phyloP scores from a whole-genome alignment of 768 basidiomycete genomes.

The Collybiopsis luxurians region DNA sequence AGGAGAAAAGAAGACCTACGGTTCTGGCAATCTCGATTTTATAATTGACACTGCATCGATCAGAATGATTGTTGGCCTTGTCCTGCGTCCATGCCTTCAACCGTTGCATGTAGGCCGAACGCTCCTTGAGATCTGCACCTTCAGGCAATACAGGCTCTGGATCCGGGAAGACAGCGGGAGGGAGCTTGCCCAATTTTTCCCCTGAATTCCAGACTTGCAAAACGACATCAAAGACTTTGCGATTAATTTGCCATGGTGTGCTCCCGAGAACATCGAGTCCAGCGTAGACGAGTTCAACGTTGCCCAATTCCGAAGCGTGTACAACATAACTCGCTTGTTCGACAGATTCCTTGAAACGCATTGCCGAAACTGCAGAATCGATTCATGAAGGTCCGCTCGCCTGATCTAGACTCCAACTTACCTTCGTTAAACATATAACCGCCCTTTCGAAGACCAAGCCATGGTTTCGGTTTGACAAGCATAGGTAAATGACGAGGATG shows the following conservation, averaged over 20 bases:
- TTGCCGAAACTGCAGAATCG: constrained; percentile 51
- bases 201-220: constrained; percentile 87
- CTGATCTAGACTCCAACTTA: constrained; percentile 29
- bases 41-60: constrained; percentile 92
- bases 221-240: constrained; percentile 70
- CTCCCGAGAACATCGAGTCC: constrained; percentile 87
- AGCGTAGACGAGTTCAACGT: constrained; percentile 82
- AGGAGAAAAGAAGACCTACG: constrained; percentile 41
- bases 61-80: constrained; percentile 84
- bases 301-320: constrained; percentile 68
- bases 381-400: neutral
- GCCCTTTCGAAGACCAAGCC: constrained; percentile 74
- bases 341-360: constrained; percentile 90
- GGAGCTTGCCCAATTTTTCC: constrained; percentile 78
- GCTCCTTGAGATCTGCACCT: constrained; percentile 52
- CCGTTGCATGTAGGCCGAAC: constrained; percentile 50
- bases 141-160: constrained; percentile 52
- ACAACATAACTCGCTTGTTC: constrained; percentile 82
- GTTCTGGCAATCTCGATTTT: constrained; percentile 95
- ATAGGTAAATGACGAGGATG: constrained; percentile 96
- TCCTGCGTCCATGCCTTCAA: constrained; percentile 52
- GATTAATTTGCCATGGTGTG: constrained; percentile 91
- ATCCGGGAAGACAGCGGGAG: constrained; percentile 64
- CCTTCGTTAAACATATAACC: constrained; percentile 81
- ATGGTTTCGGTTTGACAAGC: constrained; percentile 88